Evolutionary conservation across 768 basidiomycete species (phyloP).

Genomic region (Russula ochroleuca): DNA sequence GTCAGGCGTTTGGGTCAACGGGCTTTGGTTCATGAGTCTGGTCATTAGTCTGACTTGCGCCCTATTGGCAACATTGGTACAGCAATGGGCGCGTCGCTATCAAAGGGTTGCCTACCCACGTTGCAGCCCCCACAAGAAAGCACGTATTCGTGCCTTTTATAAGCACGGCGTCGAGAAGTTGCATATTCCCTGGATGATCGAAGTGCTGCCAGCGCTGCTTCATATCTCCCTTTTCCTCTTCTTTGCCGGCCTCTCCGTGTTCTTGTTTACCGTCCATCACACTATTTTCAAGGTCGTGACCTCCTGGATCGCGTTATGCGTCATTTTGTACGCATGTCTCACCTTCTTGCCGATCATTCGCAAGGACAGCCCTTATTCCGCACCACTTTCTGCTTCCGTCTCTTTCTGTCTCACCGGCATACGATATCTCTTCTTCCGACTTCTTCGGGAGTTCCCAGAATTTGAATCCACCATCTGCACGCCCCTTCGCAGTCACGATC

Average conservation of each 20-base stretch:
- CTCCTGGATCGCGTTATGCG: constrained; percentile 16
- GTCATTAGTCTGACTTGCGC: constrained; percentile 42
- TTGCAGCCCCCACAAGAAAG: constrained; percentile 34
- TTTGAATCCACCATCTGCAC: background rate
- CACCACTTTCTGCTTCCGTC: constrained; percentile 3
- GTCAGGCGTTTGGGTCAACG: constrained; percentile 39
- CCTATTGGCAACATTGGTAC: constrained; percentile 43
- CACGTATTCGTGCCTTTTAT: constrained; percentile 40
- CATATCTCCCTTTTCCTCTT: constrained; percentile 50
- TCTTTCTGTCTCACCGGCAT: constrained; percentile 4
- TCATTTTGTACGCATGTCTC: constrained; percentile 21
- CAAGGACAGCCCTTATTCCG: constrained; percentile 14
- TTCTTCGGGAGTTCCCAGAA: background rate
- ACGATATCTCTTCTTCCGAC: background rate
- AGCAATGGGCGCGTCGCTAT: constrained; percentile 49
- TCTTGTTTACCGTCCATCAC: constrained; percentile 36
- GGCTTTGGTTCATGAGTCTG: constrained; percentile 40
- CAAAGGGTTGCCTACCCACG: constrained; percentile 31
- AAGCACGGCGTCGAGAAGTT: constrained; percentile 40
- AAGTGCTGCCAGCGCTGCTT: constrained; percentile 44
- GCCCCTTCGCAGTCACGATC: background rate
- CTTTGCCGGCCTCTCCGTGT: constrained; percentile 46
- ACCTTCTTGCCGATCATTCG: constrained; percentile 20
- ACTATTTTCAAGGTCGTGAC: constrained; percentile 22
- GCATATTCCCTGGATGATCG: constrained; percentile 40